Evolutionary conservation across 352 stramenopile genomes (phyloP).

Genomic region (Poterioochromonas sp.): DNA sequence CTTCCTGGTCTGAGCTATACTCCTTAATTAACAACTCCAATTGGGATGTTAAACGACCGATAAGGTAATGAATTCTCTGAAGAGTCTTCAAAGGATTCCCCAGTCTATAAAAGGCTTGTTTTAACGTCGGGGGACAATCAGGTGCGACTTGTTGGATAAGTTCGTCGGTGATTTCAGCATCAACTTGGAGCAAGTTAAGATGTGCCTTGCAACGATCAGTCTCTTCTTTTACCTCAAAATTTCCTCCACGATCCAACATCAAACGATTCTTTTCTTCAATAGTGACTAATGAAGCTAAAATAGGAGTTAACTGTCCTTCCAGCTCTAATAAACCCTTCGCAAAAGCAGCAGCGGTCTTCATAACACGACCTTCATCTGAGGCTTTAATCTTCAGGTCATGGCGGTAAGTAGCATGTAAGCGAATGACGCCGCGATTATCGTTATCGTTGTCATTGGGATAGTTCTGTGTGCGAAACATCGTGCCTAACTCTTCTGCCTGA

Average conservation of each 20-base stretch:
- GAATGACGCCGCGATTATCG: slow-evolving; percentile 82
- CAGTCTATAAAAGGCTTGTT: slow-evolving; percentile 61
- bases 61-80: slow-evolving; percentile 58
- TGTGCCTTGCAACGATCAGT: slow-evolving; percentile 75
- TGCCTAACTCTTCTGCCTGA: slow-evolving; percentile 87
- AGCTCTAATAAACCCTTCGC: slow-evolving; percentile 97
- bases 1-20: not conserved
- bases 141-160: slow-evolving; percentile 47
- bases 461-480: slow-evolving; percentile 68
- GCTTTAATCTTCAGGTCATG: slow-evolving; percentile 99
- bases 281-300: slow-evolving; percentile 86
- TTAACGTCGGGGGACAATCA: slow-evolving; percentile 41
- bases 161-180: slow-evolving; percentile 54
- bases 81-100: slow-evolving; percentile 67
- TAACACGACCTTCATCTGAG: slow-evolving; percentile 95
- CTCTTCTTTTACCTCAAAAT: slow-evolving; percentile 90
- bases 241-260: slow-evolving; percentile 95
- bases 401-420: slow-evolving; percentile 96
- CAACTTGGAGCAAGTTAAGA: slow-evolving; percentile 53
- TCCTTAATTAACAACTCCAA: not conserved
- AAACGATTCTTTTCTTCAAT: slow-evolving; percentile 15
- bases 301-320: slow-evolving; percentile 95
- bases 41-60: slow-evolving; percentile 38
- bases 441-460: slow-evolving; percentile 67
- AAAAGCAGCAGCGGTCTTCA: slow-evolving; percentile 99